These are phyloP conservation scores for Trichoderma breve DNA, from an alignment of 2,329 filamentous ascomycete genomes.

Conservation along the genomic window DNA sequence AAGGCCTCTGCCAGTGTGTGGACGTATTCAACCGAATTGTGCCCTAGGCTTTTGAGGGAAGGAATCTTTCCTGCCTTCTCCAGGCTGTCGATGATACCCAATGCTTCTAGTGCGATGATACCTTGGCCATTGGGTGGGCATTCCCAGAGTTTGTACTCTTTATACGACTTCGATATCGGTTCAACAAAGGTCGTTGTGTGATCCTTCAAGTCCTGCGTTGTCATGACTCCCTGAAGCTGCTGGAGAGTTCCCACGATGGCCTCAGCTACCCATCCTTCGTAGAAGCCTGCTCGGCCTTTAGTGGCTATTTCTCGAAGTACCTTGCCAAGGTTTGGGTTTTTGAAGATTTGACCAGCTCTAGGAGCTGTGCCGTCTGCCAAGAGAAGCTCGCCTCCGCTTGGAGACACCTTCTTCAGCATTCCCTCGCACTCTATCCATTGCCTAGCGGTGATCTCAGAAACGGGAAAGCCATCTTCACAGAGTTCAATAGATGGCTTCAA, in stretches of 20 bases:
- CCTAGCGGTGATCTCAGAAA: conserved; percentile 4
- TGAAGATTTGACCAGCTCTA: conserved; percentile 8
- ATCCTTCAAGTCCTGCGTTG: conserved; percentile 7
- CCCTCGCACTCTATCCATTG: conserved; percentile 14
- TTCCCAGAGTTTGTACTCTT: conserved; percentile 6
- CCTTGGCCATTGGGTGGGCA: conserved; percentile 14
- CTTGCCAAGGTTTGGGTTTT: not conserved
- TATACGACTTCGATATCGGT: not conserved
- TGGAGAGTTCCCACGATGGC: not conserved
- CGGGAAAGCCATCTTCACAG: conserved; percentile 10
- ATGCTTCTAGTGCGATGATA: conserved; percentile 5
- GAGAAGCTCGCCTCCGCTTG: not conserved
- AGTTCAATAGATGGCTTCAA: conserved; percentile 3
- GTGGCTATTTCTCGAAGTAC: conserved; percentile 6
- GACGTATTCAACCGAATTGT: conserved; percentile 10
- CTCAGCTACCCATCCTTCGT: conserved; percentile 15
- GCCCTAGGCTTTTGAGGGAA: not conserved
- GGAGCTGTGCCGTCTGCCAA: not conserved
- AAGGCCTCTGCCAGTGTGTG: conserved; percentile 2
- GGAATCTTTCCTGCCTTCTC: conserved; percentile 6
- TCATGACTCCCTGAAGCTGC: not conserved
- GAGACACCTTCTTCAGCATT: not conserved
- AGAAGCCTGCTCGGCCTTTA: conserved; percentile 9
- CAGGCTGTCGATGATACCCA: conserved; percentile 4
- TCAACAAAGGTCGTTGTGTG: conserved; percentile 4